Conservation (phyloP, 2,329 filamentous ascomycete genomes). For the Hymenotorrendiella dingleyae region DNA sequence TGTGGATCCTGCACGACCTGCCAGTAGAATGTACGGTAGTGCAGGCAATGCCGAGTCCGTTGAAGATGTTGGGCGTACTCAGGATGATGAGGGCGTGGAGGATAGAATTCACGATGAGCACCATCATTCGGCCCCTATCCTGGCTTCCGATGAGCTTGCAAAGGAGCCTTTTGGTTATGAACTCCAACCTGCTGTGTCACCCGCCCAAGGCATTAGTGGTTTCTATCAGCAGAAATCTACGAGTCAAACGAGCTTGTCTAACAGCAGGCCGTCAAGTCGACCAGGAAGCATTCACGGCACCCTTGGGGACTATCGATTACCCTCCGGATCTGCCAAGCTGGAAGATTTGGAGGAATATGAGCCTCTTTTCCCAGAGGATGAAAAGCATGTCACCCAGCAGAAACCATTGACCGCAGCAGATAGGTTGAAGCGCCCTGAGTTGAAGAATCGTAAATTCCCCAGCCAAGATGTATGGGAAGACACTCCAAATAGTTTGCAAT, state of each 20-base stretch:
- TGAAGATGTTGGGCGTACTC: constrained; percentile 43
- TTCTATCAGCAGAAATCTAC: constrained; percentile 38
- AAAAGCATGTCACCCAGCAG: constrained; percentile 41
- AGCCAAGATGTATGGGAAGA: constrained; percentile 98
- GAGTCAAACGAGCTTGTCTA: constrained; percentile 40
- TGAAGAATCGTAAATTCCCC: constrained; percentile 68
- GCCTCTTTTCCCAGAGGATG: constrained; percentile 82
- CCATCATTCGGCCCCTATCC: constrained; percentile 68
- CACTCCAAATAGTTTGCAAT: constrained; percentile 76
- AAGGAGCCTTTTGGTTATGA: constrained; percentile 65
- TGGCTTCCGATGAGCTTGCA: constrained; percentile 81
- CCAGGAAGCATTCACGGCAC: constrained; percentile 57
- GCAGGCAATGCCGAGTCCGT: constrained; percentile 36
- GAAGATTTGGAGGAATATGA: constrained; percentile 94
- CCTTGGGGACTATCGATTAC: constrained; percentile 36
- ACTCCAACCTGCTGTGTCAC: constrained; percentile 77
- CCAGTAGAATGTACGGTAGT: constrained; percentile 38
- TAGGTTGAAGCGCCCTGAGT: constrained; percentile 48
- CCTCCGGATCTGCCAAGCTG: constrained; percentile 59
- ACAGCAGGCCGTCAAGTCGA: constrained; percentile 52
- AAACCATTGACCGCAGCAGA: constrained; percentile 47
- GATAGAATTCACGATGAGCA: constrained; percentile 51
- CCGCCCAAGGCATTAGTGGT: constrained; percentile 51
- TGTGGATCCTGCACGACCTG: constrained; percentile 55
- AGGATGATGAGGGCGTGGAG: constrained; percentile 35